Base-by-base conservation (phyloP, 169 alveolate species). In the Cryptosporidium tyzzeri region DNA sequence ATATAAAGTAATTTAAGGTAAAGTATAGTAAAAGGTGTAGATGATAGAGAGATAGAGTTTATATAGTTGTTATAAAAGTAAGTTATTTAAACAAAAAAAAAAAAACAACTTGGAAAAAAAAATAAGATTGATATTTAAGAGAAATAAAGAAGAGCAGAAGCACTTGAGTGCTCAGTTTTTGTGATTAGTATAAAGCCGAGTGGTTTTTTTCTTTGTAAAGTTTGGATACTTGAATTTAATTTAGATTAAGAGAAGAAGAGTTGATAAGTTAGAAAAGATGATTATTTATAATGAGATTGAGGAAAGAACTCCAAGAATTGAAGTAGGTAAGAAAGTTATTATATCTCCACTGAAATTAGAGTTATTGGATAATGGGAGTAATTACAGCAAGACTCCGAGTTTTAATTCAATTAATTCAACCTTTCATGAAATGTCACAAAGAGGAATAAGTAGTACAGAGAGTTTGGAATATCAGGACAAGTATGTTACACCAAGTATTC, bases 371-470 rank as follows among this genome's bases (percentile, higher is more conserved):
- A 69, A 33, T 39, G 37, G 7, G 2, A 23, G 59, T 31, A 18
- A 21, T 33, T 33, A 41, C 33, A 5, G 33, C 9, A 21, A 29
- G 31, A 59, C 1, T 0, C 86, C 18, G 53, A 73, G 29, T 37
- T 26, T 51, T 6, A 26, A 16, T 39, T 31, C 29, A 33, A 41
- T 23, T 8, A 45, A n/a, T 18, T 31, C 10, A 73, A 53, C 41
- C 21, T 50, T 33, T 33, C 10, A 58, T 6, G 84, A 26, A 26
- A 10, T 33, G 21, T 23, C 86, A 8, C 59, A 31, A 16, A 29
- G 86, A 55, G 86, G 37, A 35, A 50, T 29, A 18, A 73, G 86
- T 23, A 73, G 86, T 26, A 55, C 31, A 23, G 86, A 73, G 71
- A 73, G 70, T 55, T 26, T 73, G 26, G 86, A 73, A 33, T 55